phyloP scores from a whole-genome alignment of 2,329 filamentous ascomycete genomes.

The Hypoxylon sp. region DNA sequence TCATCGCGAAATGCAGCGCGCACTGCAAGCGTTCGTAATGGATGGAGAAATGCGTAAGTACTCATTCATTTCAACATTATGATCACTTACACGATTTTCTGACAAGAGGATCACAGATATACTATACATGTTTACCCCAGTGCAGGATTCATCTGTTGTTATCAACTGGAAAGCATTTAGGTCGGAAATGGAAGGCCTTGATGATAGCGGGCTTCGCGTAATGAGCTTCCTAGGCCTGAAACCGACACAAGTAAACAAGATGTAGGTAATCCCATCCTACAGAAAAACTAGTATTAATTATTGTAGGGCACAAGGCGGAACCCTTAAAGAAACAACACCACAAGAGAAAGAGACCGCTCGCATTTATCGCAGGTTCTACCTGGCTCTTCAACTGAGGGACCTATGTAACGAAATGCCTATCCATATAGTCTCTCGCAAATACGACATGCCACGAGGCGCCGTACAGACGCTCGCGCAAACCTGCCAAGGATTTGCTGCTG shows the following conservation, averaged over 20 bases:
- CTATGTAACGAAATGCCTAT: constrained; percentile 83
- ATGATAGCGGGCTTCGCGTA: constrained; percentile 80
- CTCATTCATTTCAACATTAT: neutral
- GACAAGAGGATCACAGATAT: constrained; percentile 56
- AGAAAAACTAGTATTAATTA: constrained; percentile 20
- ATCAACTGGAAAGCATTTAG: constrained; percentile 82
- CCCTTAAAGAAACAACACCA: constrained; percentile 73
- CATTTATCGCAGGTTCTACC: constrained; percentile 80
- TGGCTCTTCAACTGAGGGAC: constrained; percentile 83
- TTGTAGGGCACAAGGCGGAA: constrained; percentile 75
- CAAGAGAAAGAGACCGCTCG: constrained; percentile 73
- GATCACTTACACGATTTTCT: constrained; percentile 6
- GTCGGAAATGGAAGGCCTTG: constrained; percentile 77
- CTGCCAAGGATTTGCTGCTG: constrained; percentile 83
- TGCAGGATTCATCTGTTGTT: constrained; percentile 69
- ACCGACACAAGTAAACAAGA: constrained; percentile 75
- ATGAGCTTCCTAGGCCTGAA: constrained; percentile 78
- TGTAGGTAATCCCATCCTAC: constrained; percentile 63
- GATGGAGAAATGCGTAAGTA: constrained; percentile 78
- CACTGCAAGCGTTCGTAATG: constrained; percentile 81
- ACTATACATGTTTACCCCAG: constrained; percentile 82
- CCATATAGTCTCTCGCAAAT: constrained; percentile 78
- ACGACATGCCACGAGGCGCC: constrained; percentile 77
- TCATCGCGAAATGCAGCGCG: constrained; percentile 76
- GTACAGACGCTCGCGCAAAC: constrained; percentile 81